Percentiles rank a stretch among this genome's conserved stretches.
These are phyloP conservation scores for Arabis hirsuta DNA, from an alignment of 345 rosid species.

Conservation along the genomic window DNA sequence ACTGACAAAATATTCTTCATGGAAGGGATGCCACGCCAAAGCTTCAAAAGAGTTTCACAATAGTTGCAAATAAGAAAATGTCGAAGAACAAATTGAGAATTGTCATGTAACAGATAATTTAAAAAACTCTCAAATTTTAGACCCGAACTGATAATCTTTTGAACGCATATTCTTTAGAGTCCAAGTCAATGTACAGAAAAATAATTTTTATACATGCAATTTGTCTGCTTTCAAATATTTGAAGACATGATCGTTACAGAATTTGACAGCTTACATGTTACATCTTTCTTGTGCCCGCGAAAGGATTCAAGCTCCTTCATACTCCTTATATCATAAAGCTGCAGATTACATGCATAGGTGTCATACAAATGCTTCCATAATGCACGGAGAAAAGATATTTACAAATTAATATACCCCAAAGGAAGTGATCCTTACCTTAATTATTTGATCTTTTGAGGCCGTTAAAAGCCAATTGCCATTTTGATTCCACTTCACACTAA, in stretches of 20 bases:
- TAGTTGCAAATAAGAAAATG: slow-evolving; percentile 21
- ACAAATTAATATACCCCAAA: background rate
- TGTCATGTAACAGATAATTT: background rate
- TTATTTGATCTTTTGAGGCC: slow-evolving; percentile 93
- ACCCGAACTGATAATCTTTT: slow-evolving; percentile 1
- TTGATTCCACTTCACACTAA: slow-evolving; percentile 97
- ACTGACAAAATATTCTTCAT: slow-evolving; percentile 97
- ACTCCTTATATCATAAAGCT: slow-evolving; percentile 96
- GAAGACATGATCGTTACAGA: slow-evolving; percentile 29
- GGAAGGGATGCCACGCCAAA: slow-evolving; percentile 98
- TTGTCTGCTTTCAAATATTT: slow-evolving; percentile 11
- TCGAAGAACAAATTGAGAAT: slow-evolving; percentile 5
- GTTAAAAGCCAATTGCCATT: slow-evolving; percentile 99
- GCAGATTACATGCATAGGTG: slow-evolving; percentile 36
- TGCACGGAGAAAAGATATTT: background rate
- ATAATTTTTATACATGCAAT: slow-evolving; percentile 1
- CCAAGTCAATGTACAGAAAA: slow-evolving; percentile 19
- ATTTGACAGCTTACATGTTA: slow-evolving; percentile 68
- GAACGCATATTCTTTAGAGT: background rate
- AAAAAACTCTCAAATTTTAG: slow-evolving; percentile 5
- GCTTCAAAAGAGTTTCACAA: slow-evolving; percentile 49
- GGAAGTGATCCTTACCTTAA: slow-evolving; percentile 61
- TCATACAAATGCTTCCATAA: slow-evolving; percentile 24
- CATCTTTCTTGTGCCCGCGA: slow-evolving; percentile 93
- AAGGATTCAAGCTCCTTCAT: slow-evolving; percentile 99